Evolutionary conservation across 495 filamentous ascomycete genomes (phyloP).

Genomic region (Penicillium arizonense): DNA sequence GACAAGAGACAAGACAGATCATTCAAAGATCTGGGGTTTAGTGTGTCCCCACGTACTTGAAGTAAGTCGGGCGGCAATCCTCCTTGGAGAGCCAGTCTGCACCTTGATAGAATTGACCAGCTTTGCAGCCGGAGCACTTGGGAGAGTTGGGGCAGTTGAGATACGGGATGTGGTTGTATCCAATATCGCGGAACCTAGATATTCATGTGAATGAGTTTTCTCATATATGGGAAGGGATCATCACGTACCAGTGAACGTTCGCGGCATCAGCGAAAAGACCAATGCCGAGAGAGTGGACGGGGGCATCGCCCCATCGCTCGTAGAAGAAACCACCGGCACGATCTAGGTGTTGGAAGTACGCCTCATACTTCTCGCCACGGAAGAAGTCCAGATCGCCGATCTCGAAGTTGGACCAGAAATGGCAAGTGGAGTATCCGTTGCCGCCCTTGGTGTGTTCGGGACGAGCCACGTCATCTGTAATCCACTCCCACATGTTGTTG

Average conservation of each 20-base stretch:
- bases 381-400: slow-evolving; percentile 95
- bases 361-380: slow-evolving; percentile 85
- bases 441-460: slow-evolving; percentile 78
- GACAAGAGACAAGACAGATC: slow-evolving; percentile 9
- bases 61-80: slow-evolving; percentile 96
- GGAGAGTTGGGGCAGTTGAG: slow-evolving; percentile 97
- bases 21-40: slow-evolving; percentile 34
- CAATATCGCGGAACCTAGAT: slow-evolving; percentile 95
- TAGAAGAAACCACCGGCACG: slow-evolving; percentile 97
- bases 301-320: slow-evolving; percentile 97
- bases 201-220: slow-evolving; percentile 13
- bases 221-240: background rate
- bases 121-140: slow-evolving; percentile 86
- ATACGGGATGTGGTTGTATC: slow-evolving; percentile 97
- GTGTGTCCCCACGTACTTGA: slow-evolving; percentile 86
- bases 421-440: slow-evolving; percentile 96
- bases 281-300: slow-evolving; percentile 93
- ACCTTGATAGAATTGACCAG: slow-evolving; percentile 85
- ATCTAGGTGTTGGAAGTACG: slow-evolving; percentile 96
- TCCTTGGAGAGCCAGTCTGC: slow-evolving; percentile 80
- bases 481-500: slow-evolving; percentile 85
- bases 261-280: slow-evolving; percentile 87
- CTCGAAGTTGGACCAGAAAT: slow-evolving; percentile 99
- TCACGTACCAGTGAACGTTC: slow-evolving; percentile 89
- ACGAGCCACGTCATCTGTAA: slow-evolving; percentile 72